Conservation (phyloP, 2,329 filamentous ascomycete genomes). For the Lecanicillium sp. region DNA sequence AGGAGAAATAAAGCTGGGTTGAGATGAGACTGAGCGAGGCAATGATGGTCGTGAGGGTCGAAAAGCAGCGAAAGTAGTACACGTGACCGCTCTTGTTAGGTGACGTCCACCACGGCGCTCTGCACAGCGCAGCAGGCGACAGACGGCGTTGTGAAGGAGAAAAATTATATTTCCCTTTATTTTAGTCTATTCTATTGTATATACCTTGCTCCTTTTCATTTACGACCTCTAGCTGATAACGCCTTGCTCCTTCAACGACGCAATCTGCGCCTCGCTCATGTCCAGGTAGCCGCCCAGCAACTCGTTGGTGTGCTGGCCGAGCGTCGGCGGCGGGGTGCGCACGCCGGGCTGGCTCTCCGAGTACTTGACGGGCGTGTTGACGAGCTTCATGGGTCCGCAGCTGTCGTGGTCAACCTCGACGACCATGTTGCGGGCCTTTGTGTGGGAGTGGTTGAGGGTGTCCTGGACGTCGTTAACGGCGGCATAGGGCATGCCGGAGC, state of each 20-base stretch:
- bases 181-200: too few relatives aligned
- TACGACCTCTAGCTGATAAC: constrained; percentile 45
- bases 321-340: constrained; percentile 68
- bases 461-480: constrained; percentile 89
- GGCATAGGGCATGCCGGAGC: constrained; percentile 85
- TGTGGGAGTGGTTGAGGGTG: constrained; percentile 79
- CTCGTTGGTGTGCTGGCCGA: constrained; percentile 83
- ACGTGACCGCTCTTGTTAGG: too few relatives aligned
- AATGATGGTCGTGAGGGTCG: too few relatives aligned
- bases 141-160: too few relatives aligned
- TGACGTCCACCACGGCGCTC: too few relatives aligned
- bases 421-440: constrained; percentile 81
- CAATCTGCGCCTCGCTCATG: constrained; percentile 50
- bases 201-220: background rate
- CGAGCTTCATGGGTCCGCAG: constrained; percentile 80
- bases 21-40: too few relatives aligned
- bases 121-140: too few relatives aligned
- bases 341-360: constrained; percentile 73
- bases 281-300: constrained; percentile 59
- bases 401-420: constrained; percentile 73
- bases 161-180: background rate
- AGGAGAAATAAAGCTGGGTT: too few relatives aligned
- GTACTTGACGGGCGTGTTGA: constrained; percentile 93
- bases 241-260: constrained; percentile 54
- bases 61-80: too few relatives aligned